A percentile compares a stretch with the other conserved stretches of the same genome.
Evolutionary conservation across 345 rosid genomes (phyloP).

Genomic region (Linum usitatissimum): DNA sequence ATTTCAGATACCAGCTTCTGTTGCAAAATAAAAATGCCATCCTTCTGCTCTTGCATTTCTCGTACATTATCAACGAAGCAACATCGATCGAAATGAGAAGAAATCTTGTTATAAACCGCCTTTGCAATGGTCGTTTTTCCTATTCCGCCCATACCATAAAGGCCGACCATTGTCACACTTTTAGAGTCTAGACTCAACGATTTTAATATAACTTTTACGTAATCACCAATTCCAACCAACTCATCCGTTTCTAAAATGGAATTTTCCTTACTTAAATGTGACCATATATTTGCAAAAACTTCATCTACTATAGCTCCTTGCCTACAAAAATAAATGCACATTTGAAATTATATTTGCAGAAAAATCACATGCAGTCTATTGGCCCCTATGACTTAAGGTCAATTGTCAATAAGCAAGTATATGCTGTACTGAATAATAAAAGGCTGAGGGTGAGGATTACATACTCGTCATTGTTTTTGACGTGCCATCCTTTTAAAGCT

Average conservation of each 20-base stretch:
- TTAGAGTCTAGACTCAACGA: neutral
- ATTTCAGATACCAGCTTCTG: conserved; percentile 22
- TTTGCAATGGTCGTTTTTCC: conserved; percentile 40
- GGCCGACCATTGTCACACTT: neutral
- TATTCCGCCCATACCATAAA: conserved; percentile 34
- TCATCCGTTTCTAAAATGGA: neutral
- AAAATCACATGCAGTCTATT: too few relatives aligned
- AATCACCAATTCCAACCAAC: neutral
- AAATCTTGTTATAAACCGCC: conserved; percentile 28
- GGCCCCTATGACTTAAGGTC: too few relatives aligned
- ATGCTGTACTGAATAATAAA: too few relatives aligned
- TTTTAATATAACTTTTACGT: neutral
- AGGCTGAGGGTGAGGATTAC: neutral
- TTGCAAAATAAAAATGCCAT: conserved; percentile 35
- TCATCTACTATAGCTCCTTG: neutral
- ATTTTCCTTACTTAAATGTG: neutral
- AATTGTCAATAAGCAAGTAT: too few relatives aligned
- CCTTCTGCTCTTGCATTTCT: conserved; percentile 17
- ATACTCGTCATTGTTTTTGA: neutral
- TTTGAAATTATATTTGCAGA: too few relatives aligned
- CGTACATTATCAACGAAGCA: conserved; percentile 26
- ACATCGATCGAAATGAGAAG: conserved; percentile 14
- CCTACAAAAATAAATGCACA: neutral
- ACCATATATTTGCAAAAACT: neutral
- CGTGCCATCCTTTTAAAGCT: neutral